phyloP scores from a whole-genome alignment of 2,329 filamentous ascomycete genomes.

The Fusarium ambrosium region DNA sequence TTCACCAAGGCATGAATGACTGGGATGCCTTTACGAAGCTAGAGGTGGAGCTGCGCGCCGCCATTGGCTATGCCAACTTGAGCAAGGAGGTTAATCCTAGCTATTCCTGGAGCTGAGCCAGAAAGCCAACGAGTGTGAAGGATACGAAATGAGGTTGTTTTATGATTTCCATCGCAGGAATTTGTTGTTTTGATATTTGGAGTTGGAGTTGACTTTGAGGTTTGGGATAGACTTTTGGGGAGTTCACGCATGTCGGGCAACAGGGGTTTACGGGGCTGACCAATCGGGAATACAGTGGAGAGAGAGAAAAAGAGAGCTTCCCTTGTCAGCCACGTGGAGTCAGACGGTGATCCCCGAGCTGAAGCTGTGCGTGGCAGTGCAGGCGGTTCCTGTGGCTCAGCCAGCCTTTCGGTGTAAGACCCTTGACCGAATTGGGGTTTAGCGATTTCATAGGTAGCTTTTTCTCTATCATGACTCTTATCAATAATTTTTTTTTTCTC shows the following conservation, averaged over 20 bases:
- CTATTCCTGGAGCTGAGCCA: not conserved
- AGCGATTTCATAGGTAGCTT: slow-evolving; percentile 22
- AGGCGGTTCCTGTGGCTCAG: slow-evolving; percentile 15
- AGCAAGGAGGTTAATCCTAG: not conserved
- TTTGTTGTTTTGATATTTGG: not conserved
- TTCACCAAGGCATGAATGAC: not conserved
- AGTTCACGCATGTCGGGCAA: not conserved
- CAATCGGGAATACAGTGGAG: slow-evolving; percentile 43
- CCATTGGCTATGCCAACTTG: not conserved
- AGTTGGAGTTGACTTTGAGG: not conserved
- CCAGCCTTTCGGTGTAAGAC: not conserved
- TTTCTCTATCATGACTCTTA: slow-evolving; percentile 6
- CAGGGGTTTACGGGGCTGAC: slow-evolving; percentile 25
- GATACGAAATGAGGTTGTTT: not conserved
- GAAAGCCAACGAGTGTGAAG: not conserved
- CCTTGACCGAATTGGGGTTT: slow-evolving; percentile 31
- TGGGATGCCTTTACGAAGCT: not conserved
- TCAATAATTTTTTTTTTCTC: not conserved
- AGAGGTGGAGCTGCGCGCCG: not conserved
- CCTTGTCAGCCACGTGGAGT: slow-evolving; percentile 34
- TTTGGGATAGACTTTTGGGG: slow-evolving; percentile 5
- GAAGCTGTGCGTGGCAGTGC: slow-evolving; percentile 26
- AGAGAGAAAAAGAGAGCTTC: not conserved
- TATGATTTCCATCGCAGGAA: not conserved
- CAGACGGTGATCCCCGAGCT: slow-evolving; percentile 24